phyloP scores from a whole-genome alignment of 179 eudicot species.

The Amaranthus tricolor region DNA sequence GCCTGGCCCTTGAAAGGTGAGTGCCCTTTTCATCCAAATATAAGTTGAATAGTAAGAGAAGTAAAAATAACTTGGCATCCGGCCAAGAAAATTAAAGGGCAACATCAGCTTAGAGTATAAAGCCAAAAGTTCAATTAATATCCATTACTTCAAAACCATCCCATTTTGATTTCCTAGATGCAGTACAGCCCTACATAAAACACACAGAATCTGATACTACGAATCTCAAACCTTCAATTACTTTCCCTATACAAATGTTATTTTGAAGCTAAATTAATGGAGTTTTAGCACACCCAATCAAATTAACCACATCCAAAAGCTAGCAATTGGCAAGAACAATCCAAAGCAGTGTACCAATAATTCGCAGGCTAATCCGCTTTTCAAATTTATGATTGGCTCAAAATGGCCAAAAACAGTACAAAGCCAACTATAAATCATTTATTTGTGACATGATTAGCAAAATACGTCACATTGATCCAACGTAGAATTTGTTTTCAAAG shows the following conservation, averaged over 20 bases:
- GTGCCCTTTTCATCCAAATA: too few relatives aligned
- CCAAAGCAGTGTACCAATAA: not conserved
- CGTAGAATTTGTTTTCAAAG: too few relatives aligned
- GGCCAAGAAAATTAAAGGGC: not conserved
- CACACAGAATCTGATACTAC: constrained; percentile 25
- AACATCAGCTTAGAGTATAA: not conserved
- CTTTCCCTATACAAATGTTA: constrained; percentile 9
- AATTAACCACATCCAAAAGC: not conserved
- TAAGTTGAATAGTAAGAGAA: too few relatives aligned
- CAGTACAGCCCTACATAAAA: constrained; percentile 12
- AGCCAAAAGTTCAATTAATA: constrained; percentile 11
- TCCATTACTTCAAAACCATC: not conserved
- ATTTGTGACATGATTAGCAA: too few relatives aligned
- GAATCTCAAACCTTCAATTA: constrained; percentile 3
- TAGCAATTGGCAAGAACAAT: not conserved
- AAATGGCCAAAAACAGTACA: not conserved
- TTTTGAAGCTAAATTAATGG: not conserved
- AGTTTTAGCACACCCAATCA: not conserved
- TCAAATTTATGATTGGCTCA: not conserved
- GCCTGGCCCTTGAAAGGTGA: too few relatives aligned
- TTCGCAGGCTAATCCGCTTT: not conserved
- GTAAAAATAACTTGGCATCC: not conserved
- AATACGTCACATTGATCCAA: too few relatives aligned
- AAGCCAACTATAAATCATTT: not conserved
- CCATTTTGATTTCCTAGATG: not conserved